Base-by-base conservation (phyloP, 2,329 filamentous ascomycete species). In the Exophiala aquamarina region DNA sequence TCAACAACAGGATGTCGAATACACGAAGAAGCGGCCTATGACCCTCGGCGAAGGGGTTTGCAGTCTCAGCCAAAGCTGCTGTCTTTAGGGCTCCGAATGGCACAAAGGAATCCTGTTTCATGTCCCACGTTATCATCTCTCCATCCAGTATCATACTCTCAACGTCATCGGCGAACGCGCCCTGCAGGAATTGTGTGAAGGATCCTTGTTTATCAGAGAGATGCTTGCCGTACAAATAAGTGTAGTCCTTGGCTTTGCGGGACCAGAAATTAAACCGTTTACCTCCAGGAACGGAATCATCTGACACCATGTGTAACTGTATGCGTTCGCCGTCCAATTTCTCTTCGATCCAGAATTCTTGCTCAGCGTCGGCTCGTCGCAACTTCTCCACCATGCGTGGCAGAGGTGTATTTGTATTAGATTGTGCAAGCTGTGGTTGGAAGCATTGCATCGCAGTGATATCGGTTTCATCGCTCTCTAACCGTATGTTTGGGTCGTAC, bases 61-160 rank as follows among this genome's bases (percentile, higher is more conserved):
- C 81, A 61, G 91, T 84, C 60, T 92, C 87, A 0, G 84, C 78
- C 23, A 95, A 69, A 0, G 92, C 92, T 0, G 91, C 92, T 1
- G 89, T 92, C 69, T 98, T 98, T 39, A 98, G 76, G 0, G 89
- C 94, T 6, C 93, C 93, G 65, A 98, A 98, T 0, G 86, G 83
- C 13, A 95, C 86, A 42, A 93, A 87, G 45, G 86, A 86, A 69
- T 95, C 87, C 40, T 87, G 76, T 35, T 85, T 82, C 51, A 90
- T 87, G 63, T 97, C 89, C 93, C 93, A 98, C 1, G 91, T 95
- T 48, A 98, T 90, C 93, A 98, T 98, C 66, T 98, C 93, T 8
- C 93, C 93, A 60, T 98, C 93, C 0, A 98, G 76, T 40, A 98
- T 95, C 55, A 95, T 77, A 62, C 88, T 96, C 13, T 84, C 77